These are phyloP conservation scores for Nemania diffusa DNA, from an alignment of 2,329 filamentous ascomycete species.

Conservation along the genomic window DNA sequence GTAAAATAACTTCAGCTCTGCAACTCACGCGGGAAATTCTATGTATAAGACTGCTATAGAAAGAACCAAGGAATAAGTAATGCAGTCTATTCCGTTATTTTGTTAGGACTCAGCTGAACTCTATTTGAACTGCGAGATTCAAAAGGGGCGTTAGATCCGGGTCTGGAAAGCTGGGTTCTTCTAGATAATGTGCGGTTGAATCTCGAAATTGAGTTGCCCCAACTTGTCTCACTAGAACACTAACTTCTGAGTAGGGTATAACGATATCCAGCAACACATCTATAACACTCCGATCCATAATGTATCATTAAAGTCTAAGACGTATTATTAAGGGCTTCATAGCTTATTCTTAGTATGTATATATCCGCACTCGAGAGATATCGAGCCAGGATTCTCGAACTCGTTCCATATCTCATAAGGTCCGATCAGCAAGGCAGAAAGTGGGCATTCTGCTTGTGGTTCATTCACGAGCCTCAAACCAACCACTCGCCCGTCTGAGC, in stretches of 20 bases:
- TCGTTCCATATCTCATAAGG: constrained; percentile 31
- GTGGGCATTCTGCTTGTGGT: neutral
- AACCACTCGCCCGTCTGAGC: neutral
- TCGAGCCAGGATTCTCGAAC: constrained; percentile 10
- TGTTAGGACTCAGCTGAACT: too few relatives aligned
- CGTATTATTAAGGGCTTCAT: constrained; percentile 27
- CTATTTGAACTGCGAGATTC: too few relatives aligned
- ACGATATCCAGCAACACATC: neutral
- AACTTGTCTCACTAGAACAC: neutral
- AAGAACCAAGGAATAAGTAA: too few relatives aligned
- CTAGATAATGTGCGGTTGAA: too few relatives aligned
- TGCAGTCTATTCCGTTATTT: too few relatives aligned
- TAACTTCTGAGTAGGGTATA: neutral
- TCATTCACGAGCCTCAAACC: constrained; percentile 12
- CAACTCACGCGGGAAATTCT: too few relatives aligned
- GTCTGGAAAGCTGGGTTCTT: too few relatives aligned
- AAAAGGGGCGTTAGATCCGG: too few relatives aligned
- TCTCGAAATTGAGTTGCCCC: too few relatives aligned
- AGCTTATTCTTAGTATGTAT: constrained; percentile 12
- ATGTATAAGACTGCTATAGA: too few relatives aligned
- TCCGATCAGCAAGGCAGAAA: constrained; percentile 7
- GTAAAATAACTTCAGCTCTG: too few relatives aligned
- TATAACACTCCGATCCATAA: neutral
- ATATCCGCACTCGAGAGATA: constrained; percentile 8
- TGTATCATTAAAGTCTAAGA: constrained; percentile 24